Base-by-base conservation (phyloP, 495 filamentous ascomycete species). In the Lasiosphaeriaceae sp. region DNA sequence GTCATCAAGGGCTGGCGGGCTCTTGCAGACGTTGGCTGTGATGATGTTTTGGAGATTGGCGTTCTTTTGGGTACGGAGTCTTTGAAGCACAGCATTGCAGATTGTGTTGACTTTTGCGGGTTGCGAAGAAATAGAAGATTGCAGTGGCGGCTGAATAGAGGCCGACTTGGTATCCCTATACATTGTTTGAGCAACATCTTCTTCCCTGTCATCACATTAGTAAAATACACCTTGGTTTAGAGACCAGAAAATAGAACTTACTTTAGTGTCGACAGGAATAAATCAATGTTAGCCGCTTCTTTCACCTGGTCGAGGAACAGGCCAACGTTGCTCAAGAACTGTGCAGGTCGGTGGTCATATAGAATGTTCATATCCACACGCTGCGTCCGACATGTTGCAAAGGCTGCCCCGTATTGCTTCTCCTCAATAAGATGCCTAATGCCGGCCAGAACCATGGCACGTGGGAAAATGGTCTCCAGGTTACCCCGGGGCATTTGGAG, bases 361-460 rank as follows among this genome's bases (percentile, higher is more conserved):
- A 98, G 76, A 52, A 98, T 93, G 66, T 97, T 98, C 86, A 97
- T 90, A 66, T 98, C 94, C 3, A 98, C 94, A 58, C 94, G 83
- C 66, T 97, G 95, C 50, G 86, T 91, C 31, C 94, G 84, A 67
- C 94, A 98, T 39, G 87, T 84, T 23, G 89, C 73, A 67, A 96
- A 98, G 2, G 94, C 94, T 53, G 79, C 83, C 46, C 79, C 85
- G 62, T 97, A 98, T 46, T 94, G 79, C 66, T 87, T 89, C 19
- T 78, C 74, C 56, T 88, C 87, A 51, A 98, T 89, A 41, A 86
- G 85, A 35, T 83, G 79, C 44, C 94, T 82, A 43, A 97, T 90
- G 19, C 93, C 91, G 0, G 90, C 90, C 57, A 98, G 72, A 2
- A 97, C 92, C 65, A 98, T 84, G 6, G 94, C 94, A 48, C 94